These are phyloP conservation scores for Mesembryanthemum crystallinum DNA, from an alignment of 148 eudicot species.

Conservation along the genomic window DNA sequence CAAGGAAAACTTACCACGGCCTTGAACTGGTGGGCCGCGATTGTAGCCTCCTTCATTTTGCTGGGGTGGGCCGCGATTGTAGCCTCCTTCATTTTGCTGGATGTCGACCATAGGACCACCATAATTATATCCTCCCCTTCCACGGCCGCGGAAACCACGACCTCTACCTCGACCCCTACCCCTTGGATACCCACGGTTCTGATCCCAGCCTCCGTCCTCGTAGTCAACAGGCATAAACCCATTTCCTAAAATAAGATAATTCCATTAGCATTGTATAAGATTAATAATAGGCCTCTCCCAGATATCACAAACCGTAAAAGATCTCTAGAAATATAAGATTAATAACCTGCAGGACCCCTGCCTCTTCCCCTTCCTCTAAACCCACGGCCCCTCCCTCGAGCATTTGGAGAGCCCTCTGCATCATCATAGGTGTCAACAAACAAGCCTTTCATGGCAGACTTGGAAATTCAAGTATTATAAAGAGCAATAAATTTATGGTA, in stretches of 20 bases:
- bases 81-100: constrained; percentile 57
- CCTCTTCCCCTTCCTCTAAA: constrained; percentile 90
- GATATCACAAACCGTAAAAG: background rate
- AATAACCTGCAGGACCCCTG: constrained; percentile 30
- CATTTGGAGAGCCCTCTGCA: constrained; percentile 77
- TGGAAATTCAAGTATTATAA: background rate
- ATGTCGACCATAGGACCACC: constrained; percentile 52
- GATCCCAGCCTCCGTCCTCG: constrained; percentile 88
- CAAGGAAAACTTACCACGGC: constrained; percentile 42
- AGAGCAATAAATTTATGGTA: too few species aligned
- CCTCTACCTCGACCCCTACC: constrained; percentile 87
- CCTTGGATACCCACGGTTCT: constrained; percentile 58
- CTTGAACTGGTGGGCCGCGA: constrained; percentile 47
- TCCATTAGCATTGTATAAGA: background rate
- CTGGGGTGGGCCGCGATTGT: constrained; percentile 56
- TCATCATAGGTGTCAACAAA: constrained; percentile 25
- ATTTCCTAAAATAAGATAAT: constrained; percentile 48
- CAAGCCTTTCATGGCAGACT: background rate
- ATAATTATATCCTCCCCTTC: constrained; percentile 63
- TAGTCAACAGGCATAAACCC: constrained; percentile 58
- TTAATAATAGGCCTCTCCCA: background rate
- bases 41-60: constrained; percentile 55
- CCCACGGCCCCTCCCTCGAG: constrained; percentile 83
- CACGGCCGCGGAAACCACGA: constrained; percentile 66
- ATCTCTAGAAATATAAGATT: background rate